Base-by-base conservation (phyloP, 176 grass and related monocot genomes). In the Lolium rigidum region DNA sequence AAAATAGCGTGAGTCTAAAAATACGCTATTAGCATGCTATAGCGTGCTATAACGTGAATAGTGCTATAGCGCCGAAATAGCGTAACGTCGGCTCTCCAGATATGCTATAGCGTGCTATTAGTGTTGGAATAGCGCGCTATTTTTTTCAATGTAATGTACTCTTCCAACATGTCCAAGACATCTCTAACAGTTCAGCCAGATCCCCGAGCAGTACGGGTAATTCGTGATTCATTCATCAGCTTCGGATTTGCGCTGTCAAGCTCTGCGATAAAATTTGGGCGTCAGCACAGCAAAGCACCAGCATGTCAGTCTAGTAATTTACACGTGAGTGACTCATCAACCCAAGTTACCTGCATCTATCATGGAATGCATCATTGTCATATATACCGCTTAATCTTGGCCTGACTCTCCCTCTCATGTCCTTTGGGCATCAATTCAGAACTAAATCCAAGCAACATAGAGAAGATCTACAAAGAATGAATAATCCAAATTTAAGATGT, bases 281-380 rank as follows among this genome's bases (percentile, higher is more conserved):
- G 77, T 61, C 51, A 64, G 22, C 39, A 41, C 3, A 60, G 21
- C 12, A 62, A 10, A 81, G 41, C 65, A 38, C 41, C 4, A 13
- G 31, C 43, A 71, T 31, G 20, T 48, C 44, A 43, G 57, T 61
- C 28, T 21, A 24, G 61, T 35, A 76, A 43, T 44, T 56, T 46
- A 73, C 68, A 57, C 3, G 7, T 0, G 49, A 16, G 16, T 15
- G 41, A 49, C 37, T 47, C 14, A 11, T 50, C 37, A 74, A 43
- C 14, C 38, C 9, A 26, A 28, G 64, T 90, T 79, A 96, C 94
- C 97, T 76, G 90, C 94, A 83, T 94, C 85, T 73, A 94, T 96
- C 97, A 99, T 94, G 52, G 92, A 99, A 94, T 99, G 94, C 97
- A 96, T 99, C 90, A 94, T 99, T 0, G 94, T 99, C 97, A 99